Percentiles rank a stretch among this genome's conserved stretches.
phyloP scores from a whole-genome alignment of 2,329 filamentous ascomycete genomes.

The Aspergillus ruber region DNA sequence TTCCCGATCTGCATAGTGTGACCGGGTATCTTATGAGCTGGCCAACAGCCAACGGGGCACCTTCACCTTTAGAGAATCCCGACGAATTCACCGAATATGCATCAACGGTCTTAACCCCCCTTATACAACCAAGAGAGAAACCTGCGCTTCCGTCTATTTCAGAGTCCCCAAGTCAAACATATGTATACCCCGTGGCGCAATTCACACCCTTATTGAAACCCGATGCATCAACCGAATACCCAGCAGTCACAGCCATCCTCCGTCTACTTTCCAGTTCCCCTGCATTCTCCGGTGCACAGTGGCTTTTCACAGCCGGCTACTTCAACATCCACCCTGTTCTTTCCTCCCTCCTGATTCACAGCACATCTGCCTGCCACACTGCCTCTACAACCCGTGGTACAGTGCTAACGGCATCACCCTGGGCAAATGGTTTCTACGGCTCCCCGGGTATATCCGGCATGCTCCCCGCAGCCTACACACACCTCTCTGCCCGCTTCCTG shows the following conservation, averaged over 20 bases:
- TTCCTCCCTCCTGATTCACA: slow-evolving; percentile 69
- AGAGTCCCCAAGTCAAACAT: slow-evolving; percentile 52
- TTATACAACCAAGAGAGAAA: slow-evolving; percentile 53
- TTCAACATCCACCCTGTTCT: slow-evolving; percentile 92
- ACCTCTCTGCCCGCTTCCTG: slow-evolving; percentile 77
- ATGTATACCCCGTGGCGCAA: slow-evolving; percentile 80
- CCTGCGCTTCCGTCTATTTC: slow-evolving; percentile 17
- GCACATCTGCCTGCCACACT: slow-evolving; percentile 42
- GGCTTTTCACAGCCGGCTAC: slow-evolving; percentile 97
- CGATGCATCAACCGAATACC: slow-evolving; percentile 81
- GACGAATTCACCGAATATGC: slow-evolving; percentile 63
- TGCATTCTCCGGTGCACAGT: slow-evolving; percentile 62
- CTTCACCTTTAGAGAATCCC: slow-evolving; percentile 66
- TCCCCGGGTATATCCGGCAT: slow-evolving; percentile 84
- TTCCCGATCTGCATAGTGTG: slow-evolving; percentile 45
- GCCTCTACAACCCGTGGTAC: slow-evolving; percentile 53
- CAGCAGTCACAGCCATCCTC: slow-evolving; percentile 69
- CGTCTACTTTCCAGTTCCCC: slow-evolving; percentile 56
- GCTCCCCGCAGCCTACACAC: slow-evolving; percentile 84
- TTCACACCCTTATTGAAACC: slow-evolving; percentile 76
- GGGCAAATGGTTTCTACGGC: slow-evolving; percentile 91
- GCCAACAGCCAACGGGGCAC: slow-evolving; percentile 67
- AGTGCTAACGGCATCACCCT: slow-evolving; percentile 85
- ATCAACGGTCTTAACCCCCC: slow-evolving; percentile 57
- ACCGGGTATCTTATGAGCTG: slow-evolving; percentile 57